Conservation (phyloP, 2,329 filamentous ascomycete species). For the Sporothrix pseudoabietina region DNA sequence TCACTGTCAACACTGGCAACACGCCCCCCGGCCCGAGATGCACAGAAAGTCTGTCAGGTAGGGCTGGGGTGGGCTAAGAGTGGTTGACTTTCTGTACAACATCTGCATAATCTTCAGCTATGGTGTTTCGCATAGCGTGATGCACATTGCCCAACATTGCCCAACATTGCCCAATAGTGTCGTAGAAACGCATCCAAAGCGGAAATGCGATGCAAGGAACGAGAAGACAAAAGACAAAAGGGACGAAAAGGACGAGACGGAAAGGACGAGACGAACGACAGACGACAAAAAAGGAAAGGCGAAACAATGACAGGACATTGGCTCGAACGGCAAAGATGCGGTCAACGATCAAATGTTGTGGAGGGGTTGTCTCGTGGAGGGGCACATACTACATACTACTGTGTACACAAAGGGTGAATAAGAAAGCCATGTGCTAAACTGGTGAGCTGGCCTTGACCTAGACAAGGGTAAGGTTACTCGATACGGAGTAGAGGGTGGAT, state of each 20-base stretch:
- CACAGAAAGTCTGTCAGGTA: background rate
- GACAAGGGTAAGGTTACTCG: background rate
- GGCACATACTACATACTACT: too few relatives aligned
- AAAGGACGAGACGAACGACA: background rate
- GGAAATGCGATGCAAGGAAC: conserved; percentile 8
- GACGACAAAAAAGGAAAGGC: background rate
- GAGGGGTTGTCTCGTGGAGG: too few relatives aligned
- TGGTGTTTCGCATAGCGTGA: conserved; percentile 7
- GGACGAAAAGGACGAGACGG: background rate
- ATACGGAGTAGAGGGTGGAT: background rate
- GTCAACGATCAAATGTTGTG: background rate
- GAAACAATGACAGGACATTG: background rate
- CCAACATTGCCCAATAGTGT: background rate
- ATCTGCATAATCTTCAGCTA: conserved; percentile 9
- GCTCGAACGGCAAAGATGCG: background rate
- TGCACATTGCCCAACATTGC: background rate
- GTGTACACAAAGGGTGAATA: background rate
- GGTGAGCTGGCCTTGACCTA: background rate
- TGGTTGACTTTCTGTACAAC: background rate
- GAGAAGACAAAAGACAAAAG: background rate
- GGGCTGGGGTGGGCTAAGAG: background rate
- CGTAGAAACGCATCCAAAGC: background rate
- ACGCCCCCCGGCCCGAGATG: too few relatives aligned
- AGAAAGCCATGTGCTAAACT: background rate
- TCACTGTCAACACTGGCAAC: too few relatives aligned